Evolutionary conservation across 768 basidiomycete genomes (phyloP), one percentile per base, ranked within the genome.

Genomic region (Termitomyces sp.): DNA sequence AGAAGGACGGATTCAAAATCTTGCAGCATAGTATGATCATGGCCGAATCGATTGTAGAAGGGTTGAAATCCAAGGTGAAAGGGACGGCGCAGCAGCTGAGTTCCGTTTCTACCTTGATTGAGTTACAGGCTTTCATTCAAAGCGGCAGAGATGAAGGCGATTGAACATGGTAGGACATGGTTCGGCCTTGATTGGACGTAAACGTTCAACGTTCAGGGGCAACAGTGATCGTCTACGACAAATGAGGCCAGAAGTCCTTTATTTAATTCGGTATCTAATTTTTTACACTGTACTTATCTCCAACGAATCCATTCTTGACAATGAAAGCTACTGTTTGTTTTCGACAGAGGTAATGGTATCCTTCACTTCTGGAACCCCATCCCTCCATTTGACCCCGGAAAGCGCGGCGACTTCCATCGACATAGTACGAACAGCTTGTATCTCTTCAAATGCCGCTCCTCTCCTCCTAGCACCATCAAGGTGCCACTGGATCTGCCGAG

Each of bases 401-500:
- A 74, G 70, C 12, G 69, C 69, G 4, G 81, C 81, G 9, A 84
- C 78, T 48, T 79, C 76, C 40, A 89, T 81, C 16, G 84, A 75
- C 48, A 88, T 84, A 45, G 76, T 66, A 22, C 88, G 75, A 8
- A 86, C 83, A 2, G 85, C 86, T 44, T 71, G 72, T 7, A 79
- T 78, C 65, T 89, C 79, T 16, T 81, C 83, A 18, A 74, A 59
- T 2, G 77, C 81, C 12, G 86, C 87, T 3, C 86, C 86, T 48
- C 77, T 75, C 56, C 84, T 75, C 45, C 77, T 74, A 3, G 87
- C 86, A 16, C 83, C 83, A 13, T 76, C 74, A 24, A 89, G 74
- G 66, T 89, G 88, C 88, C 88, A 90, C n/a, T 63, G 73, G 35
- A 86, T 82, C 67, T 90, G 88, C 42, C 76, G 81, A 0, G 87